Evolutionary conservation across 805 yeast genomes (phyloP).

Genomic region (Lachancea mirantina): DNA sequence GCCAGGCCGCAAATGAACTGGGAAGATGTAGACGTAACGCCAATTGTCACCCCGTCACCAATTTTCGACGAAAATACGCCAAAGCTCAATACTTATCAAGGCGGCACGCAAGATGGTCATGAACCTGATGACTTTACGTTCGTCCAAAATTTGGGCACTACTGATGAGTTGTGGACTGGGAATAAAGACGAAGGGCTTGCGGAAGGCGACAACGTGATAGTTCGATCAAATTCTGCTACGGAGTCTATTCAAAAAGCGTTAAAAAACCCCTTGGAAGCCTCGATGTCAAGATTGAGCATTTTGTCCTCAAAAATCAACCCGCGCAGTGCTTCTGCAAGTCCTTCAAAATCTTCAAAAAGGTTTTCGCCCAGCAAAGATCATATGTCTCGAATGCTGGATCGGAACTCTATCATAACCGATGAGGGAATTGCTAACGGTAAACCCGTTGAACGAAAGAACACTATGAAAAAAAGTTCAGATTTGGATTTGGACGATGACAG

Average conservation of each 20-base stretch:
- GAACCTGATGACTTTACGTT: slow-evolving; percentile 6
- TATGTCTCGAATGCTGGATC: no score
- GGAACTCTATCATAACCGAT: no score
- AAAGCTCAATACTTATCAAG: neutral
- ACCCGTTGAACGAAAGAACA: slow-evolving; percentile 14
- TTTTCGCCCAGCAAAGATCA: no score
- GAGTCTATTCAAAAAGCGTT: neutral
- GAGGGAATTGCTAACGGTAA: no score
- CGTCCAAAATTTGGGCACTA: no score
- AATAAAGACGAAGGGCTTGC: no score
- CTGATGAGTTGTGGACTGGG: no score
- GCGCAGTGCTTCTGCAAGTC: no score
- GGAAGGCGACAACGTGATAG: neutral
- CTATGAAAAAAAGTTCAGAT: slow-evolving; percentile 18
- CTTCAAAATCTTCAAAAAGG: no score
- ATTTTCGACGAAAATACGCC: slow-evolving; percentile 7
- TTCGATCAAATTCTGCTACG: neutral
- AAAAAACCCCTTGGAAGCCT: neutral
- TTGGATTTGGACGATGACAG: slow-evolving; percentile 33
- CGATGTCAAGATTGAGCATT: no score
- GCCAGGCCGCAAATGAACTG: no score
- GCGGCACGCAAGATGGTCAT: neutral
- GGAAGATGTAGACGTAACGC: slow-evolving; percentile 5
- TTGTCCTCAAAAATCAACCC: no score
- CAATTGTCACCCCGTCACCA: slow-evolving; percentile 5